These are phyloP conservation scores for Volutella citrinella DNA, from an alignment of 2,329 filamentous ascomycete genomes.

Conservation along the genomic window DNA sequence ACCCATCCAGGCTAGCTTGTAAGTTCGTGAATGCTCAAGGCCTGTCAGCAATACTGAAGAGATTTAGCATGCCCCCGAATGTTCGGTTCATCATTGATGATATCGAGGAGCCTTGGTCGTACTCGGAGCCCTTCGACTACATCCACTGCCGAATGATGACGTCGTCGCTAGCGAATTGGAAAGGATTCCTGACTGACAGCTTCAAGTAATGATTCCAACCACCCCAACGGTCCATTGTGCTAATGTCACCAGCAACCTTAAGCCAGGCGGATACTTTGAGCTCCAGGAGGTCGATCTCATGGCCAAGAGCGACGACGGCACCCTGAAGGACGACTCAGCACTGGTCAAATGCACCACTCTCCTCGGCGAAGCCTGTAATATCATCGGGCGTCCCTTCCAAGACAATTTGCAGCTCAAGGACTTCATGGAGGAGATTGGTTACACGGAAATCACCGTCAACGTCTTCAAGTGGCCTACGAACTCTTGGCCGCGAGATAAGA, in stretches of 20 bases:
- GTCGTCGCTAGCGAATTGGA: slow-evolving; percentile 1
- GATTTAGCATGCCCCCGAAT: slow-evolving; percentile 17
- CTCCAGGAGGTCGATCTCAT: not conserved
- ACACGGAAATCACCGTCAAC: slow-evolving; percentile 12
- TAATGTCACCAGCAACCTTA: not conserved
- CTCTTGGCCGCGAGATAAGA: slow-evolving; percentile 11
- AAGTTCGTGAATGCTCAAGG: too few relatives aligned
- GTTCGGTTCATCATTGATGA: slow-evolving; percentile 2
- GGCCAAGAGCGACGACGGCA: not conserved
- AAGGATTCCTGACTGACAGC: slow-evolving; percentile 1
- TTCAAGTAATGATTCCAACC: too few relatives aligned
- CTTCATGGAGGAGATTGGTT: slow-evolving; percentile 9
- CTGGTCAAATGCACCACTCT: slow-evolving; percentile 7
- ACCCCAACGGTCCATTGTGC: too few relatives aligned
- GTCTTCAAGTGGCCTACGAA: slow-evolving; percentile 20
- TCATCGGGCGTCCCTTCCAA: slow-evolving; percentile 13
- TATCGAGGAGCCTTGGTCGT: slow-evolving; percentile 2
- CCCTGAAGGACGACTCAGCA: slow-evolving; percentile 5
- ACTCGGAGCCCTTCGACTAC: slow-evolving; percentile 2
- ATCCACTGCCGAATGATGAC: slow-evolving; percentile 6
- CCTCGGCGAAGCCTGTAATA: slow-evolving; percentile 10
- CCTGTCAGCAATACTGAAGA: too few relatives aligned
- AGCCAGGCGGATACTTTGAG: not conserved
- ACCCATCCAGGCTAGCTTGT: slow-evolving; percentile 17
- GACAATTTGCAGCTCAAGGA: slow-evolving; percentile 15